Evolutionary conservation across 768 basidiomycete genomes (phyloP).

Genomic region (Lactarius hatsudake): DNA sequence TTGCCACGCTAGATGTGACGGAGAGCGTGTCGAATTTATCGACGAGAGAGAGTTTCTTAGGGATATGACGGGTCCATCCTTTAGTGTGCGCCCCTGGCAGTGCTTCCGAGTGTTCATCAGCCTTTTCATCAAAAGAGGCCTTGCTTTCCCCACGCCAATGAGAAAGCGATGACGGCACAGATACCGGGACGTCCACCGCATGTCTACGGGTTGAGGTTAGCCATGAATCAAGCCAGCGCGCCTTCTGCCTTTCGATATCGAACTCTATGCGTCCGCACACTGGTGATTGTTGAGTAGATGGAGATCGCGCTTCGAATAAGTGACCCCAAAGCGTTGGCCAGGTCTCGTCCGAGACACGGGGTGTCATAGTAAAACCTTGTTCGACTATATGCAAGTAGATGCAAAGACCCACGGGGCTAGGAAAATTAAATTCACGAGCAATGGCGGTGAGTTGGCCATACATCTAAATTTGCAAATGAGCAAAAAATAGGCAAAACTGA

Average conservation of each 20-base stretch:
- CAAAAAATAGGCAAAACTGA: conserved; percentile 1
- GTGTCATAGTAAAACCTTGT: conserved; percentile 52
- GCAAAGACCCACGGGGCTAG: conserved; percentile 71
- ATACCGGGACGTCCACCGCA: conserved; percentile 41
- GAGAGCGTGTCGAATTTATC: conserved; percentile 55
- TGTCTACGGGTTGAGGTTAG: conserved; percentile 46
- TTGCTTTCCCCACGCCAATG: conserved; percentile 58
- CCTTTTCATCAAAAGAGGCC: conserved; percentile 44
- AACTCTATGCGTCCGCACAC: conserved; percentile 83
- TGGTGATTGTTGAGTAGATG: conserved; percentile 44
- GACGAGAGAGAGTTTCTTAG: conserved; percentile 65
- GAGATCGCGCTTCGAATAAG: conserved; percentile 45
- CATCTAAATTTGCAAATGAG: conserved; percentile 46
- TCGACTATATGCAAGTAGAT: conserved; percentile 71
- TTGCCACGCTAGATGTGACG: conserved; percentile 33
- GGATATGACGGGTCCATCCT: conserved; percentile 48
- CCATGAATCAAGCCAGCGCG: conserved; percentile 80
- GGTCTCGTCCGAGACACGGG: conserved; percentile 73
- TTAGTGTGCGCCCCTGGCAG: conserved; percentile 20
- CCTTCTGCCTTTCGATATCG: conserved; percentile 73
- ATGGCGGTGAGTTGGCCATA: conserved; percentile 74
- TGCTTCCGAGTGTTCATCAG: conserved; percentile 37
- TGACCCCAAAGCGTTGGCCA: conserved; percentile 74
- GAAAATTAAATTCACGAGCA: conserved; percentile 78
- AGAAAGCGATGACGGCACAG: conserved; percentile 44